phyloP scores from a whole-genome alignment of 1,284 basidiomycete species.

The Flammula alnicola region DNA sequence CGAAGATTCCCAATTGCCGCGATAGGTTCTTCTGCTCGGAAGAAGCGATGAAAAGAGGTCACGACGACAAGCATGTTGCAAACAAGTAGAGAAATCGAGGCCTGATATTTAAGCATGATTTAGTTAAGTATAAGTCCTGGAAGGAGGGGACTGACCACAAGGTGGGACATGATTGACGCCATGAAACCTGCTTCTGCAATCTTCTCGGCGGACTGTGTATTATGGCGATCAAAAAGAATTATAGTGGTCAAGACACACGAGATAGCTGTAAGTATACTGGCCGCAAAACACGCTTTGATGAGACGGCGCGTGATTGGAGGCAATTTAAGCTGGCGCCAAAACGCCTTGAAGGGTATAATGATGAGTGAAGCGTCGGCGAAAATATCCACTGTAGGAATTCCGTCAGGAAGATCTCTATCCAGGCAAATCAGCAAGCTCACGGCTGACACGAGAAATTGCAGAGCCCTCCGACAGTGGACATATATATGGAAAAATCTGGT shows the following conservation, averaged over 20 bases:
- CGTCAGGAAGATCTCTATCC: background rate
- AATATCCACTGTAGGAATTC: conserved; percentile 13
- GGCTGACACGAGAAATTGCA: conserved; percentile 12
- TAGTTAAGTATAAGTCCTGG: too few species aligned
- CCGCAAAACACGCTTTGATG: conserved; percentile 18
- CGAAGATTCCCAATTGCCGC: background rate
- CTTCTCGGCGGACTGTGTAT: conserved; percentile 1
- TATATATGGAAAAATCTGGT: conserved; percentile 12
- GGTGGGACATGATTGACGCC: conserved; percentile 13
- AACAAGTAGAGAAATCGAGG: conserved; percentile 2
- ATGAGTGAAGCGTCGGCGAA: conserved; percentile 12
- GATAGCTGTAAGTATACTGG: conserved; percentile 13
- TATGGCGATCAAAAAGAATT: conserved; percentile 11
- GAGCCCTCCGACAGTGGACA: conserved; percentile 9
- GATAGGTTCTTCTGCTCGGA: background rate
- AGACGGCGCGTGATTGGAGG: conserved; percentile 9
- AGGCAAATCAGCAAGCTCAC: conserved; percentile 2
- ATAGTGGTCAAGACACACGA: conserved; percentile 1
- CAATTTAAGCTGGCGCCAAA: conserved; percentile 17
- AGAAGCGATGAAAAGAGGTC: conserved; percentile 5
- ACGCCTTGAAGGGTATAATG: conserved; percentile 13
- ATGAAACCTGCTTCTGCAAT: conserved; percentile 14
- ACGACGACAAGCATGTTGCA: conserved; percentile 7
- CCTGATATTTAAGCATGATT: too few species aligned
- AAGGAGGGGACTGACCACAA: conserved; percentile 4